Evolutionary conservation across 768 basidiomycete species (phyloP), one percentile per base, ranked within the genome.

Genomic region (Suillus tomentosus): DNA sequence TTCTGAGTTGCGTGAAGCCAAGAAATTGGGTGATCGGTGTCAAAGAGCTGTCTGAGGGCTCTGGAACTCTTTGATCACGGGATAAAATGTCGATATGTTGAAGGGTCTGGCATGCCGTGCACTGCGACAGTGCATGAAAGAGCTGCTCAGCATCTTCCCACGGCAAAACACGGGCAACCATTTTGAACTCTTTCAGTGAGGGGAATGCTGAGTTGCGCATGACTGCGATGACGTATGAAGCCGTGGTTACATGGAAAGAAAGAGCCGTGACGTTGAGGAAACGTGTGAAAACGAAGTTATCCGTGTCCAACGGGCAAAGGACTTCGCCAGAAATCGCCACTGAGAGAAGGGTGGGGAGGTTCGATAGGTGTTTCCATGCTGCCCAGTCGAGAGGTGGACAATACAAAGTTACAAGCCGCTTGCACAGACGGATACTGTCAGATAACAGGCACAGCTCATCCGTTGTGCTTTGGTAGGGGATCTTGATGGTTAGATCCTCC

Each of bases 361-460:
- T 34, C 9, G 53, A 54, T 11, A 54, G 34, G 19, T 54, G 53
- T 1, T 54, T 13, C 53, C 53, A 54, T 54, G 53, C 34, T 54
- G 53, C 53, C 53, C 53, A 54, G 53, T 54, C 53, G 3, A 54
- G 53, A 36, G 53, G 53, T n/a, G 53, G 53, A 17, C 53, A 54
- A 34, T 34, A 54, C 19, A 54, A 19, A 36, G 53, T 54, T 36
- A 54, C 31, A 36, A 54, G 53, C 34, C 19, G 53, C 34, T 54
- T 36, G 53, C 34, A 54, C 6, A 54, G 11, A 36, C 53, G 34
- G 11, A 54, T 13, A 54, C 53, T n/a, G 53, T 54, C 34, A 36
- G 53, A 54, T 19, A 54, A 11, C 19, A 54, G 53, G 6, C 34
- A 54, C 53, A 54, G 6, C 53, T 54, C 53, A 5, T 54, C 19